Base-by-base conservation (phyloP, 2,329 filamentous ascomycete genomes). In the Colletotrichum sidae region DNA sequence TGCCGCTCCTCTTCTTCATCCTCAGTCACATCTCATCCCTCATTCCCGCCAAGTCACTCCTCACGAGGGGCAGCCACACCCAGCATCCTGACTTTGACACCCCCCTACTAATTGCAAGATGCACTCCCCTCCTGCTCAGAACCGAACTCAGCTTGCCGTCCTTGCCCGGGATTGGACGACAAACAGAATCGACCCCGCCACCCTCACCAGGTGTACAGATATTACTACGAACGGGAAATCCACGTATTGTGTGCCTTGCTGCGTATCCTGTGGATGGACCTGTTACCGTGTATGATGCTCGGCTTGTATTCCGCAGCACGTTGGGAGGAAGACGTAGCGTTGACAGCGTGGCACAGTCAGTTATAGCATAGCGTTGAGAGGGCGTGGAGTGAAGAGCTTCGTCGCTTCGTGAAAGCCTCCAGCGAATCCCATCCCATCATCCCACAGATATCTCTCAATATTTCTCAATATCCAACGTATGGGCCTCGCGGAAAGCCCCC, bases 1-100 rank as follows among this genome's bases (percentile, higher is more conserved):
- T 15, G 11, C 13, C 15, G 15, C 44, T 46, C 6, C 44, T 46
- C 9, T 33, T 49, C 17, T 11, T 49, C 17, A 17, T 11, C 38
- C 45, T 65, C 58, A 42, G 56, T 65, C 62, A 65, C 62, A 65
- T 65, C 62, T 65, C 62, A 65, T 65, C 62, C 58, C 58, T 65
- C 62, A 56, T 52, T 49, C 57, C 44, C 47, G 62, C 62, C 58
- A 65, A 65, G 62, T 47, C 56, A 65, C 58, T 61, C 41, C 25
- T 25, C 25, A 25, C 25, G 25, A 25, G 62, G 46, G 50, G 50
- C 55, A 49, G 37, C 45, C 58, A 62, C 57, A 52, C 62, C 58
- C 52, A 65, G 41, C 62, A 56, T 61, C 62, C 62, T 61, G 57
- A 61, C 62, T 25, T 25, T 25, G 25, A 25, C 25, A 25, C 25